Base-by-base conservation (phyloP, 1,284 basidiomycete species). In the Sphagnurus paluster region DNA sequence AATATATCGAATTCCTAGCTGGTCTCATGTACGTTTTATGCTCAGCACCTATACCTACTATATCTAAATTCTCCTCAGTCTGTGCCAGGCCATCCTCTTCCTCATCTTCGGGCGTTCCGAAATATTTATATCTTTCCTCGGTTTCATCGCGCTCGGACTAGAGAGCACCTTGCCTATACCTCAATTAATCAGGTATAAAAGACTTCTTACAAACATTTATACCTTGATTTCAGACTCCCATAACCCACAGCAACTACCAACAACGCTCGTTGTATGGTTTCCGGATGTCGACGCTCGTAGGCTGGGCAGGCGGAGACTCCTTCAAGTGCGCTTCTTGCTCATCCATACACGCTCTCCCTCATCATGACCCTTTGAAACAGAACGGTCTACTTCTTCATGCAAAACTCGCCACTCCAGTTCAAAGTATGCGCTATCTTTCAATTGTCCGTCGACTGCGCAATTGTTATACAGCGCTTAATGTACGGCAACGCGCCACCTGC, bases 81-180 rank as follows among this genome's bases (percentile, higher is more conserved):
- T 90, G 37, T 80, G 79, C 54, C 78, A 82, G 54, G 76, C 84
- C 4, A 89, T 91, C 45, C 60, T 83, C 6, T 85, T 83, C 62
- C 72, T 94, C 30, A 84, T 91, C 44, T 79, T 93, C 42, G 80
- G 84, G n/a, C 76, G 77, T 19, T 82, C 76, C 5, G 60, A 77
- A 11, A 46, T 79, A 26, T 94, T 84, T 59, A 67, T 90, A n/a
- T 66, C 75, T 5, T 62, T 82, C 2, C 72, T 93, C 10, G 91
- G 91, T 1, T 93, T 89, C 59, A 57, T 88, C 30, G 88, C 92
- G 0, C 62, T 93, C 17, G 89, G 88, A 13, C 67, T 92, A 20
- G 88, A 92, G 64, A 90, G 87, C 54, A 89, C 86, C 2, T 66
- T 92, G n/a, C 89, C 88, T 5, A 78, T 91, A 45, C 88, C 89